Base-by-base conservation (phyloP, 257 asterid species). In the Solanum pinnatisectum region DNA sequence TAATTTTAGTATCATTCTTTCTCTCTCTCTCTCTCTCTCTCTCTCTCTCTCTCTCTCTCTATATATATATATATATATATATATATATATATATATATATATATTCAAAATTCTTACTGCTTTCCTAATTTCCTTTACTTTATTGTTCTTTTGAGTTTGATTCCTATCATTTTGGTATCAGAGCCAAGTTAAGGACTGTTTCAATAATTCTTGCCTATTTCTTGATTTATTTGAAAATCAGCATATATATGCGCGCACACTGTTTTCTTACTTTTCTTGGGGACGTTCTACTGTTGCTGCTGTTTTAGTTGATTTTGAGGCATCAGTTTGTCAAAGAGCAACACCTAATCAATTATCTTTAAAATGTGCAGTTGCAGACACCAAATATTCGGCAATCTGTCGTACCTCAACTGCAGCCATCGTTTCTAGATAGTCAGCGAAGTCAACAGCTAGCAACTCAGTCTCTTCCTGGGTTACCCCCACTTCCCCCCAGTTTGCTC, bases 321-420 rank as follows among this genome's bases (percentile, higher is more conserved):
- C 46, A 44, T 87, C 84, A 15, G 84, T 72, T 83, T 67, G 89
- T 77, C 73, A 72, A 87, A 35, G 70, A 25, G 68, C 90, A 30
- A 44, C 36, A 84, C 79, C 89, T 85, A 88, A 77, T 14, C 30
- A 88, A 77, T n/a, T n/a, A 78, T 89, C 85, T 88, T 86, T 89
- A 59, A 88, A 93, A 84, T 86, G 59, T 92, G 90, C 96, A 95
- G 98, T 87, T 96, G 91, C 98, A 90, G 93, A 91, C 91, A 94
- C 95, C 96, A 72, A 96, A 94, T 93, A 89, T 95, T 86, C 92
- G 89, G 87, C 98, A 92, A 93, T 87, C 92, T 82, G 87, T 95
- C 83, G 89, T 88, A 72, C 95, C 88, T 40, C 88, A 93, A 8
- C 78, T 87, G 84, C 95, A 88, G 88, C 87, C 93, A 77, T 74